Evolutionary conservation across 2,329 filamentous ascomycete genomes (phyloP).

Genomic region (Zelopaecilomyces penicillatus): DNA sequence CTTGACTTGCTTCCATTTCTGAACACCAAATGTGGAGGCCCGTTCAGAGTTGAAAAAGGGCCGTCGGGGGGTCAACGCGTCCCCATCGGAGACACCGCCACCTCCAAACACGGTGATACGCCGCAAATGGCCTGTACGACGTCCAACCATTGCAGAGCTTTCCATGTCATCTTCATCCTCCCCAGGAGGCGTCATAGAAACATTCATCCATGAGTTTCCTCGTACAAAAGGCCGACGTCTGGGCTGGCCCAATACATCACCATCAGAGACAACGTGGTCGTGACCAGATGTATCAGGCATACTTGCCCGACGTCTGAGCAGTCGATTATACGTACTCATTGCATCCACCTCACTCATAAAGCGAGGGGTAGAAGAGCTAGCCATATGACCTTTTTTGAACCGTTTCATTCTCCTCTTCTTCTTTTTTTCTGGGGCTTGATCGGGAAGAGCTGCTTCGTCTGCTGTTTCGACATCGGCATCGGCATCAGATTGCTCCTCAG

Average conservation of each 20-base stretch:
- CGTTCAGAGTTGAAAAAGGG: constrained; percentile 56
- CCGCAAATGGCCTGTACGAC: constrained; percentile 54
- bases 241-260: constrained; percentile 59
- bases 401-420: constrained; percentile 56
- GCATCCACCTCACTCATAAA: constrained; percentile 34
- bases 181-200: constrained; percentile 35
- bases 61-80: constrained; percentile 47
- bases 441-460: constrained; percentile 55
- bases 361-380: constrained; percentile 58
- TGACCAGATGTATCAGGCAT: constrained; percentile 52
- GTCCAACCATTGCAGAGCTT: constrained; percentile 36
- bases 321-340: constrained; percentile 32
- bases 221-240: constrained; percentile 44
- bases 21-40: constrained; percentile 64
- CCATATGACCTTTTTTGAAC: constrained; percentile 45
- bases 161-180: constrained; percentile 46
- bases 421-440: constrained; percentile 33
- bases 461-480: constrained; percentile 74
- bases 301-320: constrained; percentile 57
- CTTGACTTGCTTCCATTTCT: constrained; percentile 91
- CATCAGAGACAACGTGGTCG: constrained; percentile 63
- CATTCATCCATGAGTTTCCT: constrained; percentile 50
- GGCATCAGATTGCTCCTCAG: constrained; percentile 39
- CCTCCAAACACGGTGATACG: constrained; percentile 58
- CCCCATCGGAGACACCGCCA: constrained; percentile 55